Conservation (phyloP, 441 rosid species). For the Gossypium davidsonii region DNA sequence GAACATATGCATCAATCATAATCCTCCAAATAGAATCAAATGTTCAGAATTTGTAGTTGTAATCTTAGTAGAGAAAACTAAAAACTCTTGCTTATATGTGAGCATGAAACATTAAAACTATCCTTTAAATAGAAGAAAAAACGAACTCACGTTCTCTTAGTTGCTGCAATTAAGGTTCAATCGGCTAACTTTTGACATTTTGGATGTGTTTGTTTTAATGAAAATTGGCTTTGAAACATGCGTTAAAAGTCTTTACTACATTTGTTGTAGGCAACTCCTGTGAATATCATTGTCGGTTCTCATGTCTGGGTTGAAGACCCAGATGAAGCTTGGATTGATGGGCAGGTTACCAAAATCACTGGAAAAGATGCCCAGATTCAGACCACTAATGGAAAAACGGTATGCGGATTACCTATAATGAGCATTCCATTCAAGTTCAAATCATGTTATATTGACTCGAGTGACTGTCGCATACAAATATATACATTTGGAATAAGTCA, state of each 20-base stretch:
- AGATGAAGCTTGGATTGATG: conserved; percentile 75
- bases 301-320: conserved; percentile 86
- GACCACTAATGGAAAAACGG: conserved; percentile 60
- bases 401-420: conserved; percentile 6
- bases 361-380: conserved; percentile 52
- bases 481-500: background rate
- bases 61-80: background rate
- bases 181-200: too few species aligned
- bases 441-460: background rate
- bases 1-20: too few species aligned
- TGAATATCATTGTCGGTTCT: conserved; percentile 82
- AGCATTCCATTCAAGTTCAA: background rate
- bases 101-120: background rate
- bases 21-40: too few species aligned
- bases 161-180: too few species aligned
- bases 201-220: too few species aligned
- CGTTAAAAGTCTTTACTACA: conserved; percentile 6
- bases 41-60: too few species aligned
- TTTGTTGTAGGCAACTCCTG: conserved; percentile 65
- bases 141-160: too few species aligned
- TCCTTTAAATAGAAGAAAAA: too few species aligned
- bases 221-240: background rate
- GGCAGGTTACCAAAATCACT: conserved; percentile 55
- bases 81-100: background rate
- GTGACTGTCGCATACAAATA: background rate